Evolutionary conservation across 768 basidiomycete genomes (phyloP), one percentile per base, ranked within the genome.

Genomic region (Tylopilus balloui): DNA sequence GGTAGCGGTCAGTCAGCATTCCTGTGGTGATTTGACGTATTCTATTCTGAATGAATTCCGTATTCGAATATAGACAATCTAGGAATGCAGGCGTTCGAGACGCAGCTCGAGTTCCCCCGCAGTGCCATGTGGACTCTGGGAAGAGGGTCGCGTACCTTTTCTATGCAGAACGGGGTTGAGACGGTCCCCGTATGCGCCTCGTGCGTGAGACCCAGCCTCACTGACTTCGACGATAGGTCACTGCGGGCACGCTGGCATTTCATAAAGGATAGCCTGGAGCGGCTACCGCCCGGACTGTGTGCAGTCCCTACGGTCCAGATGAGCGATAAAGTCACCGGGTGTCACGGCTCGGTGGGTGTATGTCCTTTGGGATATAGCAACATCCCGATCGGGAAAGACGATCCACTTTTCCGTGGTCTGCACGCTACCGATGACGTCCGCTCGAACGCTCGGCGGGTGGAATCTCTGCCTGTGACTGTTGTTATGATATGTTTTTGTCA

Each of bases 401-500:
- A 59, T 53, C 57, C 10, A 42, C 62, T 56, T 52, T 52, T 55
- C 17, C 12, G 42, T 29, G 11, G 20, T 41, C 41, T 34, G 24
- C 34, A 29, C 34, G n/a, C 25, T 19, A 17, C 2, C 27, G 34
- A 55, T 58, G 61, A 66, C 56, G 54, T 49, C 52, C 46, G 45
- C 27, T 40, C 48, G 38, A 58, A 43, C 36, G 53, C 35, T 58
- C 39, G 62, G 55, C 52, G 48, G 54, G 44, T 50, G 50, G 45
- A 44, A 64, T 58, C 53, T 44, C 40, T 13, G 19, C 25, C 7
- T 32, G 65, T 63, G 56, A 59, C 66, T 15, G 31, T 58, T 65
- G 63, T 65, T 59, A 61, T 55, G 53, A 56, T 68, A 68, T 66
- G 66, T 66, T 68, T 68, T 66, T 45, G 66, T 66, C 66, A 59